Evolutionary conservation across 345 rosid genomes (phyloP), one percentile per base, ranked within the genome.

Genomic region (Moringa oleifera): DNA sequence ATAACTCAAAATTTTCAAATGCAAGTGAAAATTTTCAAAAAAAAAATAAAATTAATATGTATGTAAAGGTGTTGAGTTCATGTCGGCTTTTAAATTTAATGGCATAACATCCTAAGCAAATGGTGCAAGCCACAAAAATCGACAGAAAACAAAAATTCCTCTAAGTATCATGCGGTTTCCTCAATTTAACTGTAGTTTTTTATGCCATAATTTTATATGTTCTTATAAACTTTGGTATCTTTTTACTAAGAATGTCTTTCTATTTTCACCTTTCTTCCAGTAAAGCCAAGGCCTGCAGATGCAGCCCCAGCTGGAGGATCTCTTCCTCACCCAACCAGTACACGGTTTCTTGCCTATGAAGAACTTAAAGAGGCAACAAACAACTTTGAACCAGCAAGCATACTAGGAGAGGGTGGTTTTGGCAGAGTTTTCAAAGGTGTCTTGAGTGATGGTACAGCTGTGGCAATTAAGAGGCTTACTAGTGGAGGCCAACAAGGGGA

Each of bases 371-470:
- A 82, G 63, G 99, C 99, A 25, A 90, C 99, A 59, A 85, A 88
- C 79, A 88, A 90, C 85, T 94, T 94, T 61, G 87, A 87, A 71
- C 63, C 82, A 63, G 69, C 88, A 49, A 94, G 96, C 81, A 73
- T 90, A 67, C 87, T 94, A 51, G 99, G 99, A 62, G 97, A 94
- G 81, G 99, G 99, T 31, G 99, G 99, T 28, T 94, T 94, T 78
- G 99, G 97, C 61, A 82, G 77, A 77, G 99, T 94, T 81, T 94
- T 88, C 81, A 86, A 87, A 77, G 99, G 99, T 66, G 88, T 94
- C 68, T 73, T 94, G 66, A 90, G 85, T 75, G 99, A 94, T 83
- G 99, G 99, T 20, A 94, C 99, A 55, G 90, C 97, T 66, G 99
- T 94, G 22, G 99, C 97, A 16, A 94, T 94, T 76, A 94, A 94